These are phyloP conservation scores for Chaetomium olivaceum DNA, from an alignment of 2,329 filamentous ascomycete species.

Conservation along the genomic window DNA sequence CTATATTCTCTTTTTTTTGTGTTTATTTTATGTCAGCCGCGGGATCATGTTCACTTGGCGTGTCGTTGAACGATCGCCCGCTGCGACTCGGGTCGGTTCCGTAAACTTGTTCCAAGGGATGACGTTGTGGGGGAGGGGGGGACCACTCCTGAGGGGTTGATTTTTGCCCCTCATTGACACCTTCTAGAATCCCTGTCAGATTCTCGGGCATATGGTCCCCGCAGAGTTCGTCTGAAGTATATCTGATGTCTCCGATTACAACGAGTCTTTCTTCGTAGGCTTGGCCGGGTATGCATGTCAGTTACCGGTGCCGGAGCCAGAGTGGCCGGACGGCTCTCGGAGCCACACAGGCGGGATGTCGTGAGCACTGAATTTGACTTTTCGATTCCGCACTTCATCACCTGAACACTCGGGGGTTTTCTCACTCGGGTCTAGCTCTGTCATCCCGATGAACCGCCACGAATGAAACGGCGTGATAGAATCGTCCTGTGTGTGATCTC, in stretches of 20 bases:
- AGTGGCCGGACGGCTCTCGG: not conserved
- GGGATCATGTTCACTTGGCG: not conserved
- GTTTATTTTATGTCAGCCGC: not conserved
- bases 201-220: conserved; percentile 10
- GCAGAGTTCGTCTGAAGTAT: not conserved
- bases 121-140: conserved; percentile 24
- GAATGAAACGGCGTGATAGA: conserved; percentile 15
- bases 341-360: not conserved
- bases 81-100: conserved; percentile 3
- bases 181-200: conserved; percentile 4
- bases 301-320: not conserved
- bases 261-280: not conserved
- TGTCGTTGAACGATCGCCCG: conserved; percentile 1
- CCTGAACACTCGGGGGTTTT: not conserved
- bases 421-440: conserved; percentile 8
- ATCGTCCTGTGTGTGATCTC: conserved; percentile 15
- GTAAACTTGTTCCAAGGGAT: conserved; percentile 10
- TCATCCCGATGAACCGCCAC: conserved; percentile 11
- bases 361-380: not conserved
- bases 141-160: conserved; percentile 15
- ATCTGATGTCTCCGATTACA: too few species aligned
- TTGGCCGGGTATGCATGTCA: not conserved
- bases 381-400: not conserved
- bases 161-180: conserved; percentile 25
- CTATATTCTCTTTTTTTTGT: not conserved